phyloP scores from a whole-genome alignment of 2,329 filamentous ascomycete species.

The Penicillium sclerotigenum region DNA sequence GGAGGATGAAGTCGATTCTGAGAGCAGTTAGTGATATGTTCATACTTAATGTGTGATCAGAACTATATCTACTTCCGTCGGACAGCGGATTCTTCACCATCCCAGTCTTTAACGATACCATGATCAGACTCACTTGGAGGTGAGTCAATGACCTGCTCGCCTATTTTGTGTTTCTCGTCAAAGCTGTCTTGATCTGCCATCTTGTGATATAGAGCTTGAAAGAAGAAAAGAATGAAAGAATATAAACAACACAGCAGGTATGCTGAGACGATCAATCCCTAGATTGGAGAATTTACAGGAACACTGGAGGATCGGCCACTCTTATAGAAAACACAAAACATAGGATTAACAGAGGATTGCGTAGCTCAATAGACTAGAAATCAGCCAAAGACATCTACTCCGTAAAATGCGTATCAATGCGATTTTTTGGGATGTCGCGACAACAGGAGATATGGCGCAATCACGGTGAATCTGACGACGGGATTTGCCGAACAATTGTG shows the following conservation, averaged over 20 bases:
- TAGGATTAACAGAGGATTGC: neutral
- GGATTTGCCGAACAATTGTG: neutral
- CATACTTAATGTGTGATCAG: neutral
- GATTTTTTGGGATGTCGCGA: constrained; percentile 13
- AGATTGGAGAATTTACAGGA: neutral
- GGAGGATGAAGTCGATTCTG: constrained; percentile 31
- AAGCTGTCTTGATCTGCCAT: constrained; percentile 1
- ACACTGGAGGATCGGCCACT: neutral
- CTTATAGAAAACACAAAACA: neutral
- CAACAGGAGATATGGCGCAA: constrained; percentile 26
- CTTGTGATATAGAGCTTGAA: neutral
- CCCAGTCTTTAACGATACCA: constrained; percentile 29
- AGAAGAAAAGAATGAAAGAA: neutral
- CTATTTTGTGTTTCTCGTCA: constrained; percentile 8
- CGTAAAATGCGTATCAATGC: constrained; percentile 1
- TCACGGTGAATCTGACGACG: constrained; percentile 15
- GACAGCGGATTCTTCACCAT: constrained; percentile 24
- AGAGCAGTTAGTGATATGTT: neutral
- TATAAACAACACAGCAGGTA: neutral
- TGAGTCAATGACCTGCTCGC: constrained; percentile 11
- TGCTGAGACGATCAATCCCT: neutral
- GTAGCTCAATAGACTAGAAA: neutral
- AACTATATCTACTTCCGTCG: constrained; percentile 19
- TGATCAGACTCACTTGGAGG: constrained; percentile 13
- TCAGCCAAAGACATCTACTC: neutral